These are phyloP conservation scores for Acacia crassicarpa DNA, from an alignment of 306 rosid genomes.

Conservation along the genomic window DNA sequence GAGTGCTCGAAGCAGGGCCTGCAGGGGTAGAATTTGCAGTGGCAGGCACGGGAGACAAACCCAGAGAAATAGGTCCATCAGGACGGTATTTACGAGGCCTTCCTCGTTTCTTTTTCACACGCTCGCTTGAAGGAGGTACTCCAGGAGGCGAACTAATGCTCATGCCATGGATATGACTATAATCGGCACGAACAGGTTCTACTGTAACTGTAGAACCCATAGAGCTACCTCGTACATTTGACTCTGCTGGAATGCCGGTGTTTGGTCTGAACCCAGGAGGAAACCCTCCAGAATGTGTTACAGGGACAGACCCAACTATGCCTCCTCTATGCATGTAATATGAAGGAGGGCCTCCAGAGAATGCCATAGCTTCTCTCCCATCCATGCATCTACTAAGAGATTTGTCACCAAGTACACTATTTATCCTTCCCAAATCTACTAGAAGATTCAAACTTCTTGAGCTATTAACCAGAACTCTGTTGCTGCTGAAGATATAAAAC, in stretches of 20 bases:
- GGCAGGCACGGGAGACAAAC: slow-evolving; percentile 70
- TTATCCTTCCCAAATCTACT: slow-evolving; percentile 18
- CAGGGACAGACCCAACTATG: slow-evolving; percentile 59
- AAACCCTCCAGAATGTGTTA: slow-evolving; percentile 53
- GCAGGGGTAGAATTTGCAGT: slow-evolving; percentile 48
- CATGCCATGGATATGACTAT: slow-evolving; percentile 45
- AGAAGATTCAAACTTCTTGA: slow-evolving; percentile 2
- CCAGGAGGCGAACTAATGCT: slow-evolving; percentile 54
- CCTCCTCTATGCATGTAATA: slow-evolving; percentile 85
- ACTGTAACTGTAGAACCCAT: slow-evolving; percentile 58
- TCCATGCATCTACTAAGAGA: slow-evolving; percentile 92
- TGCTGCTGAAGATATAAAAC: not conserved
- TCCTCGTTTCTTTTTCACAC: slow-evolving; percentile 87
- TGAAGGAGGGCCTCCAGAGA: slow-evolving; percentile 82
- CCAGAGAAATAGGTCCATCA: slow-evolving; percentile 75
- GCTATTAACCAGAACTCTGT: slow-evolving; percentile 8
- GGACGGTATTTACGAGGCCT: slow-evolving; percentile 92
- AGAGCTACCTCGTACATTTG: slow-evolving; percentile 53
- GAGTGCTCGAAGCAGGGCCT: slow-evolving; percentile 39
- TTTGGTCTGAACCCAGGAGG: slow-evolving; percentile 72
- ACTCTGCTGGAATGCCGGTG: slow-evolving; percentile 45
- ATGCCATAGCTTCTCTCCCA: slow-evolving; percentile 94
- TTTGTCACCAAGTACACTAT: slow-evolving; percentile 23
- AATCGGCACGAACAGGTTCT: slow-evolving; percentile 54
- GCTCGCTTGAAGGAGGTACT: slow-evolving; percentile 58